A percentile compares a stretch with the other conserved stretches of the same genome.
Conservation (phyloP, 345 rosid genomes). For the Acer saccharum region DNA sequence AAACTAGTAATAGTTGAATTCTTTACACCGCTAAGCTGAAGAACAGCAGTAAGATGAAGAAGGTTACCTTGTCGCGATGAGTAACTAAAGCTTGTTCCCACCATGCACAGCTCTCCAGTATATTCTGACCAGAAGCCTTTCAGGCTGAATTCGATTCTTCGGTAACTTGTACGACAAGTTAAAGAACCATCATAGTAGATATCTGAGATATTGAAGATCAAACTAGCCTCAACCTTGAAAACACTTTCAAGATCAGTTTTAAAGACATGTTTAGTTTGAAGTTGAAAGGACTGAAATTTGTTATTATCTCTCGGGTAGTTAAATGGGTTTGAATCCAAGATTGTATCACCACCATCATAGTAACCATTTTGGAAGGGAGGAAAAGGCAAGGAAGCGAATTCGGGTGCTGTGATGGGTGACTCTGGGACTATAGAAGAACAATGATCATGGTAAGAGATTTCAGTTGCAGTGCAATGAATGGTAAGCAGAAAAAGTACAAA, state of each 20-base stretch:
- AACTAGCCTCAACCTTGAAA: slow-evolving; percentile 29
- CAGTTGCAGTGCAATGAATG: not conserved
- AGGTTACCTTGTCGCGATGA: slow-evolving; percentile 17
- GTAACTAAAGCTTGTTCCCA: slow-evolving; percentile 26
- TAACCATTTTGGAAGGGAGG: slow-evolving; percentile 27
- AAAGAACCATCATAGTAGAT: slow-evolving; percentile 5
- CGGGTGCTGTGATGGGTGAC: slow-evolving; percentile 14
- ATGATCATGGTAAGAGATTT: slow-evolving; percentile 13
- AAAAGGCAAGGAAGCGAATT: slow-evolving; percentile 28
- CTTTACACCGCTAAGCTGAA: slow-evolving; percentile 26
- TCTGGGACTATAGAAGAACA: slow-evolving; percentile 11
- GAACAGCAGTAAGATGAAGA: slow-evolving; percentile 17
- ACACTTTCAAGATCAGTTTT: slow-evolving; percentile 14
- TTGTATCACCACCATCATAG: slow-evolving; percentile 30
- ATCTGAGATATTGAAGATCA: slow-evolving; percentile 4
- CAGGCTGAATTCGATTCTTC: slow-evolving; percentile 9
- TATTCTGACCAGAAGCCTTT: slow-evolving; percentile 39
- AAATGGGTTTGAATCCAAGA: not conserved
- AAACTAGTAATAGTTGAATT: not conserved
- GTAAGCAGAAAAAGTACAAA: slow-evolving; percentile 1
- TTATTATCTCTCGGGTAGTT: too few species aligned
- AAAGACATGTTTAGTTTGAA: slow-evolving; percentile 23
- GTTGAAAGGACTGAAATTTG: not conserved
- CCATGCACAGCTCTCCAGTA: slow-evolving; percentile 40
- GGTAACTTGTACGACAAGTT: too few species aligned